These are phyloP conservation scores for Suillus sp. DNA, from an alignment of 768 basidiomycete genomes.

Conservation along the genomic window DNA sequence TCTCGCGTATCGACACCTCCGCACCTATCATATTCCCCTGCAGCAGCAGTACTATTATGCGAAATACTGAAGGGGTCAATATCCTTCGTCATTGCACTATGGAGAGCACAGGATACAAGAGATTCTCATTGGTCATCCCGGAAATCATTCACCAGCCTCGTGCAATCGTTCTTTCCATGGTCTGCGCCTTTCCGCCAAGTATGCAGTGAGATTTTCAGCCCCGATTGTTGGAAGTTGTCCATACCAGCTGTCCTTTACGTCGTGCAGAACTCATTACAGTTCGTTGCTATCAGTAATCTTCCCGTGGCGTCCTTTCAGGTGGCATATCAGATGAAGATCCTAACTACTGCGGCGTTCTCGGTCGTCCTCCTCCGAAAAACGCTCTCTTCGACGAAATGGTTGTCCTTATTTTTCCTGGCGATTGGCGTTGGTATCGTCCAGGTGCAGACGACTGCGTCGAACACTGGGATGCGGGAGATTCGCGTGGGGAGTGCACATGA, in stretches of 20 bases:
- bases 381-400: conserved; percentile 78
- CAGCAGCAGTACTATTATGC: conserved; percentile 91
- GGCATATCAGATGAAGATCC: conserved; percentile 98
- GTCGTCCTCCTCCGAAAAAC: conserved; percentile 79
- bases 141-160: conserved; percentile 39
- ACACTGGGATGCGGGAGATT: conserved; percentile 32
- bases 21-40: conserved; percentile 85
- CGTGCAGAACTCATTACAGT: conserved; percentile 96
- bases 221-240: conserved; percentile 96
- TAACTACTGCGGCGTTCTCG: conserved; percentile 93
- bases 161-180: conserved; percentile 46
- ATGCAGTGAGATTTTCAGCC: conserved; percentile 76
- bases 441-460: conserved; percentile 66
- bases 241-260: conserved; percentile 96
- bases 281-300: conserved; percentile 93
- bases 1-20: conserved; percentile 88
- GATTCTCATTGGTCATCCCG: conserved; percentile 45
- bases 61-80: conserved; percentile 93
- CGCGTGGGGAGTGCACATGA: conserved; percentile 72
- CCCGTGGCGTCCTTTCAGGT: conserved; percentile 98
- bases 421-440: conserved; percentile 95
- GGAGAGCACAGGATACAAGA: conserved; percentile 45
- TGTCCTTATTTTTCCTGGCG: conserved; percentile 84
- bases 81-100: conserved; percentile 84
- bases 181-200: conserved; percentile 55